Base-by-base conservation (phyloP, 108 stramenopile species). In the Cyclotella choctawhatcheeana region DNA sequence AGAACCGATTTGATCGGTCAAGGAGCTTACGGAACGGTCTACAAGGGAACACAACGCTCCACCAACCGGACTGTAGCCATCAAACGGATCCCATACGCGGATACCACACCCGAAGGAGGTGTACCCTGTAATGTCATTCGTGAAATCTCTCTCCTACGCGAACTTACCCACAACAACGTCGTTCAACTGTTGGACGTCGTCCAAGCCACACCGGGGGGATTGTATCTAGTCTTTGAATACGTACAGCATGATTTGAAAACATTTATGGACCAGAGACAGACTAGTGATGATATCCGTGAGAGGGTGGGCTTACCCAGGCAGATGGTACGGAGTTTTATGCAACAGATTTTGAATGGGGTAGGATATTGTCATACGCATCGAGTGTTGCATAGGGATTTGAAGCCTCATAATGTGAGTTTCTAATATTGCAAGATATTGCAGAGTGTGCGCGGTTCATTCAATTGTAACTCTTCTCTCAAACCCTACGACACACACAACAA, bases 1-100 rank as follows among this genome's bases (percentile, higher is more conserved):
- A 97, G 97, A 58, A 89, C 97, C 47, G 98, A 97, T 33, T 92
- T 98, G 74, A 97, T 99, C 44, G 99, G 99, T 20, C 98, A 99
- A 79, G 99, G 99, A 45, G 98, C 99, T 1, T 99, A 99, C 62
- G 99, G 99, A 14, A 95, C 98, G 47, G 98, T 99, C 31, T 99
- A 98, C 87, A 96, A 97, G 60, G 98, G 98, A 34, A 92, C 74
- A 24, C 96, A 98, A 60, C 71, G 85, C 52, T 80, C 86, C 30
- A 87, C 87, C 17, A 87, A 86, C 25, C 86, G 89, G 53, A 84
- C 84, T 43, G 93, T 95, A 0, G 96, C 96, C 7, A 95, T 97
- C 53, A 97, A 97, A 76, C 84, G 92, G 34, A 93, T 97, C 70
- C 91, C 91, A 16, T 91, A 93, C 63, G 89, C 89, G 22, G 89